phyloP scores from a whole-genome alignment of 78 protist genomes.

The Isochrysis galbana region DNA sequence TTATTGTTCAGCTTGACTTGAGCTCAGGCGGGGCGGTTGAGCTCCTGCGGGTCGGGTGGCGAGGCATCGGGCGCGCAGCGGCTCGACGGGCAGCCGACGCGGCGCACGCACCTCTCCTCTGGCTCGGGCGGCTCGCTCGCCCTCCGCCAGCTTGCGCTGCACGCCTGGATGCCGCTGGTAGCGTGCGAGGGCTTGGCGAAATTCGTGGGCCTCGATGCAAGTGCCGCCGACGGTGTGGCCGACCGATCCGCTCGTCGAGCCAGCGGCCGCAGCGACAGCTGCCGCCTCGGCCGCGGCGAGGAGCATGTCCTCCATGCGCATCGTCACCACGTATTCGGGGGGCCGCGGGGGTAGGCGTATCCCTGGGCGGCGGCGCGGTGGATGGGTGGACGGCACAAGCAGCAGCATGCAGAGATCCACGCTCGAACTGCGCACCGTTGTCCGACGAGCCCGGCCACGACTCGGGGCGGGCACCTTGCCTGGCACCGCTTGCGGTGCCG shows the following conservation, averaged over 20 bases:
- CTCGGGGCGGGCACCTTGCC: neutral
- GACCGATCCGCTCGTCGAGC: neutral
- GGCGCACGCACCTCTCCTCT: too few relatives aligned
- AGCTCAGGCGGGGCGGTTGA: neutral
- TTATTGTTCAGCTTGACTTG: neutral
- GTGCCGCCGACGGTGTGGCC: neutral
- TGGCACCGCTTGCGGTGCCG: neutral
- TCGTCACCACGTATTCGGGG: neutral
- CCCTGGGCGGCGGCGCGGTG: neutral
- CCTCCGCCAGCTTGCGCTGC: neutral
- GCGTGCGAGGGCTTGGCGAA: neutral
- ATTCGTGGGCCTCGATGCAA: neutral
- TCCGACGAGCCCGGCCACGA: neutral
- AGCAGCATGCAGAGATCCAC: neutral
- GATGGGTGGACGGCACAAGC: too few relatives aligned
- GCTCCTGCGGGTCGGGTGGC: neutral
- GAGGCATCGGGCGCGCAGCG: too few relatives aligned
- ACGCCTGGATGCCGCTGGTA: neutral
- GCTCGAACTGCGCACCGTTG: neutral
- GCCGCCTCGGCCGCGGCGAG: neutral
- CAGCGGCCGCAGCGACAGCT: neutral
- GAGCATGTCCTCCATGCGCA: constrained; percentile 5
- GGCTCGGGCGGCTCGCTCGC: neutral
- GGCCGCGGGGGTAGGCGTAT: neutral
- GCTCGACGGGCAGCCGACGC: too few relatives aligned